Conservation (phyloP, 345 rosid species). For the Dipteronia dyeriana region DNA sequence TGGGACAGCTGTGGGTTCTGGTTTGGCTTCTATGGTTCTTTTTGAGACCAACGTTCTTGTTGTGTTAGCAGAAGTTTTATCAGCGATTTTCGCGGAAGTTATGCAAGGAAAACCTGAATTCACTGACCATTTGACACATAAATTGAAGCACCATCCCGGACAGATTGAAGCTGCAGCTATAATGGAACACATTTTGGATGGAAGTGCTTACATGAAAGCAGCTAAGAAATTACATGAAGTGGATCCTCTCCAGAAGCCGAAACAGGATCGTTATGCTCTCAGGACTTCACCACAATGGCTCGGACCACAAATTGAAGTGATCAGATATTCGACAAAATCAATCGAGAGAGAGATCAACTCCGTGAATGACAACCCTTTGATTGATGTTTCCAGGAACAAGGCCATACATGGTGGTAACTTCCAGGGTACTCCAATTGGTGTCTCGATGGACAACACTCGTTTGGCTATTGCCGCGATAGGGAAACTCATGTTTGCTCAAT, state of each 20-base stretch:
- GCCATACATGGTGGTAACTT: conserved; percentile 75
- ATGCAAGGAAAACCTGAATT: conserved; percentile 58
- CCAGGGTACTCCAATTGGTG: conserved; percentile 64
- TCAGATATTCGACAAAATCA: conserved; percentile 44
- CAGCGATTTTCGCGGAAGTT: conserved; percentile 54
- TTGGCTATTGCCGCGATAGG: conserved; percentile 52
- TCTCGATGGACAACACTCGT: conserved; percentile 55
- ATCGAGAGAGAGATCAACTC: conserved; percentile 60
- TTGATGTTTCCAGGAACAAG: conserved; percentile 68
- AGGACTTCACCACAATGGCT: conserved; percentile 65
- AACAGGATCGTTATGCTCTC: conserved; percentile 57
- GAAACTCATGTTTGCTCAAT: conserved; percentile 59
- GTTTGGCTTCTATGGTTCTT: conserved; percentile 58
- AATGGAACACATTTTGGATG: conserved; percentile 55
- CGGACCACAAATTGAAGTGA: conserved; percentile 60
- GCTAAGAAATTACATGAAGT: conserved; percentile 47
- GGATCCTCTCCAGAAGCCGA: conserved; percentile 55
- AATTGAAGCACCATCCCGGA: conserved; percentile 60
- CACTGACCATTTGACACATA: conserved; percentile 57
- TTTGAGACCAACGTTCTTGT: conserved; percentile 44
- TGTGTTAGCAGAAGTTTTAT: conserved; percentile 42
- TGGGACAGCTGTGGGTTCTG: conserved; percentile 72
- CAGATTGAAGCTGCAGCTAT: conserved; percentile 66
- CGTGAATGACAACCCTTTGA: conserved; percentile 66
- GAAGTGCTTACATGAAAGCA: conserved; percentile 44